Base-by-base conservation (phyloP, 345 rosid species). In the Limnanthes douglasii region DNA sequence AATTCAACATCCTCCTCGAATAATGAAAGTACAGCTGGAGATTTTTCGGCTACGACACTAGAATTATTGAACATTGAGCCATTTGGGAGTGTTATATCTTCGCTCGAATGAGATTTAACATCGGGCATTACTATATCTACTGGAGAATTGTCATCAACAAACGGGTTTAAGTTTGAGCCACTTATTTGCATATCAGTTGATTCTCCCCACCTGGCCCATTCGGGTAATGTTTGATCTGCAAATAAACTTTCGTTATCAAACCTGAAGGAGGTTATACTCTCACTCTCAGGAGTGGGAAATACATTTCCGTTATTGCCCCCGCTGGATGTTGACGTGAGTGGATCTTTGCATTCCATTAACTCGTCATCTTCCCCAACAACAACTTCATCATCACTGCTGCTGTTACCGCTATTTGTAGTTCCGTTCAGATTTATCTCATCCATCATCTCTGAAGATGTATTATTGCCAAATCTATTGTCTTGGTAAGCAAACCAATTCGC, bases 1-100 rank as follows among this genome's bases (percentile, higher is more conserved):
- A 80, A 84, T 54, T 90, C 98, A 27, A 84, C 88, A 50, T 90
- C 98, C 60, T 84, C 95, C 48, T 84, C 98, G n/a, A 90, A 84
- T 45, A 90, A 48, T 26, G 93, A 74, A 10, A 71, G 70, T 3
- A 58, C 60, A 1, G 72, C 30, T 5, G 65, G 41, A 26, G 86
- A 60, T 45, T n/a, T n/a, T n/a, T n/a, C n/a, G n/a, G n/a, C n/a
- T n/a, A n/a, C n/a, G n/a, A n/a, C n/a, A n/a, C n/a, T n/a, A n/a
- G n/a, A n/a, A n/a, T n/a, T n/a, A n/a, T n/a, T n/a, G n/a, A n/a
- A n/a, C n/a, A n/a, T n/a, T n/a, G n/a, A n/a, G n/a, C n/a, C n/a
- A n/a, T n/a, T n/a, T n/a, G n/a, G n/a, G n/a, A n/a, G n/a, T n/a
- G 62, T 73, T 37, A 57, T 52, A 16, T 57, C 53, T 17, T 53